Percentiles rank a stretch among this genome's conserved stretches.
These are phyloP conservation scores for Sporothrix sp. DNA, from an alignment of 2,329 filamentous ascomycete species.

Conservation along the genomic window DNA sequence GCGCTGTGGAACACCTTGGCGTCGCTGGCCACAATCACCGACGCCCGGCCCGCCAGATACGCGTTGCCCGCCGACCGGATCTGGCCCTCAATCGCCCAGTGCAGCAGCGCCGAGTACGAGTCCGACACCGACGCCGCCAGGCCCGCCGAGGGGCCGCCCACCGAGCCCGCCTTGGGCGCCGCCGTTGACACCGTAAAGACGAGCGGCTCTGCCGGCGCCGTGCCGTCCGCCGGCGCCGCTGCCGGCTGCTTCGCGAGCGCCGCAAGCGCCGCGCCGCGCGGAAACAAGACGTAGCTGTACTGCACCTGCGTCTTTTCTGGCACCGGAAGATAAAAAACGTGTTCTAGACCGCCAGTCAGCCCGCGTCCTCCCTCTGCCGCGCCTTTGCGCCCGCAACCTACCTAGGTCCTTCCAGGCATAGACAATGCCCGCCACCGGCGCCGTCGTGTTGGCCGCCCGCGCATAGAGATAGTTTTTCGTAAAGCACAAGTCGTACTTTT, in stretches of 20 bases:
- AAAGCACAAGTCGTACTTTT: slow-evolving; percentile 57
- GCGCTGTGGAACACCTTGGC: slow-evolving; percentile 48
- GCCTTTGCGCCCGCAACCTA: slow-evolving; percentile 24
- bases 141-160: slow-evolving; percentile 40
- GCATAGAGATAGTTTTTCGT: slow-evolving; percentile 51
- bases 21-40: slow-evolving; percentile 42
- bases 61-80: slow-evolving; percentile 39
- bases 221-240: not conserved
- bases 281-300: slow-evolving; percentile 56
- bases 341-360: slow-evolving; percentile 42
- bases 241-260: slow-evolving; percentile 23
- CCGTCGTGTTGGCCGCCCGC: slow-evolving; percentile 39
- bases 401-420: slow-evolving; percentile 55
- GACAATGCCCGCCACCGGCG: slow-evolving; percentile 43
- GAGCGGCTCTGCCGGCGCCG: slow-evolving; percentile 40
- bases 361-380: too few species aligned
- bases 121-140: slow-evolving; percentile 47
- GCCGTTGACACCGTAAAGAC: slow-evolving; percentile 54
- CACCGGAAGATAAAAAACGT: slow-evolving; percentile 53
- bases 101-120: slow-evolving; percentile 47
- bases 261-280: slow-evolving; percentile 41
- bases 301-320: slow-evolving; percentile 57
- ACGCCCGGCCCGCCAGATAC: slow-evolving; percentile 21
- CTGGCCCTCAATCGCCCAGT: slow-evolving; percentile 49
- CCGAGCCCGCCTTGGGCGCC: slow-evolving; percentile 50